phyloP scores from a whole-genome alignment of 164 flowering plant genomes.

The Echeveria elegans region DNA sequence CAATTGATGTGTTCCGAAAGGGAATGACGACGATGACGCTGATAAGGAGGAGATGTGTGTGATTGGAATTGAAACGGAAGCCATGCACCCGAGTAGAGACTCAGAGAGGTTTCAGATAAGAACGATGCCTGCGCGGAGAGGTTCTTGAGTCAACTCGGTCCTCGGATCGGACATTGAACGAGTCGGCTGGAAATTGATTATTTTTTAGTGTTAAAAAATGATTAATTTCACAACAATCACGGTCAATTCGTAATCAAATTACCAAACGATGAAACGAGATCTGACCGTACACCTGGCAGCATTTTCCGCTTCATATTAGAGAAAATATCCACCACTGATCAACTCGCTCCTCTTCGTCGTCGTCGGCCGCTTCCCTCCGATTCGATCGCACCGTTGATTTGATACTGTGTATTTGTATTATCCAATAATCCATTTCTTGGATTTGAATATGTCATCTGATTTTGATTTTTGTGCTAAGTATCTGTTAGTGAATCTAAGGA shows the following conservation, averaged over 20 bases:
- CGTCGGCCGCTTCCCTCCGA: conserved; percentile 2
- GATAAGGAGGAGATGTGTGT: background rate
- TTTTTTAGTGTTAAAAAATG: too few species aligned
- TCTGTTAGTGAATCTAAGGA: background rate
- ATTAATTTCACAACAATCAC: too few species aligned
- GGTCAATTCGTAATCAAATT: too few species aligned
- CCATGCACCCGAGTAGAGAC: background rate
- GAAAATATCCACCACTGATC: background rate
- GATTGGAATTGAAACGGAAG: background rate
- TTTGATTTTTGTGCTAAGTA: background rate
- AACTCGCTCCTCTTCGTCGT: background rate
- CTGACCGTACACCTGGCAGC: background rate
- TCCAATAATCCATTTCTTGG: too few species aligned
- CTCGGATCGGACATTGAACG: too few species aligned
- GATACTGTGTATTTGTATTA: too few species aligned
- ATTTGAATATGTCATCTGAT: too few species aligned
- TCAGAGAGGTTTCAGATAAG: background rate
- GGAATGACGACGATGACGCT: background rate
- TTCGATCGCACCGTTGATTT: too few species aligned
- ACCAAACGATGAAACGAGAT: too few species aligned
- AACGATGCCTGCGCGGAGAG: background rate
- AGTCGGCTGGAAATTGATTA: too few species aligned
- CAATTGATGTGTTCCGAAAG: background rate
- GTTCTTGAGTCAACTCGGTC: conserved; percentile 1
- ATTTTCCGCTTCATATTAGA: background rate